Conservation (phyloP, 169 alveolate genomes). For the Eimeria falciformis region DNA sequence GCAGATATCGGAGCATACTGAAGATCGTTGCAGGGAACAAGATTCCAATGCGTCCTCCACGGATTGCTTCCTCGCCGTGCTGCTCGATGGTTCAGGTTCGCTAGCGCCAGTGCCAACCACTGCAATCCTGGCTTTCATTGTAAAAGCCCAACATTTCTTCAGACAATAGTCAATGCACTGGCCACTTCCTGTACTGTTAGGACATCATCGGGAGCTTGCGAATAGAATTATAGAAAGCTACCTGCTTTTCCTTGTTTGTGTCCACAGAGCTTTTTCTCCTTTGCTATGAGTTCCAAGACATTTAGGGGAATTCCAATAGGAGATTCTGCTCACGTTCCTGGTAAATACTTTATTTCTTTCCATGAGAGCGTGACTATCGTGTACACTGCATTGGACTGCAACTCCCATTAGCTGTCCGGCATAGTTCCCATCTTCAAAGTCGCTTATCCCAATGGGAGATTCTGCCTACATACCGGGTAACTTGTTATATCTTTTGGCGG, state of each 20-base stretch:
- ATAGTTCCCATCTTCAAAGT: no score
- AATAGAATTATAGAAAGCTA: no score
- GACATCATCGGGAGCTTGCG: no score
- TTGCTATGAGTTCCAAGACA: not conserved
- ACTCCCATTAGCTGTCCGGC: no score
- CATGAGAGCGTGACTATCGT: not conserved
- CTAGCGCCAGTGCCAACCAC: not conserved
- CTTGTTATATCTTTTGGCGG: no score
- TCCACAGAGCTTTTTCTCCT: not conserved
- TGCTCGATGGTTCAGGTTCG: conserved; percentile 14
- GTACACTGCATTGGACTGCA: no score
- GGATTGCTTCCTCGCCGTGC: not conserved
- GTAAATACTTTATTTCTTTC: not conserved
- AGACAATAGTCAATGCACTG: no score
- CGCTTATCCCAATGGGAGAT: no score
- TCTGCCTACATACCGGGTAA: no score
- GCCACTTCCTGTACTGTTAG: no score
- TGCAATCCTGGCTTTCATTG: not conserved
- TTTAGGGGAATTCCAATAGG: not conserved
- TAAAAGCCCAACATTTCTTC: not conserved
- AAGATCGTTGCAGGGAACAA: not conserved
- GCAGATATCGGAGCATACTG: not conserved
- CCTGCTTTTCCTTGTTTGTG: not conserved
- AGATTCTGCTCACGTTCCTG: not conserved
- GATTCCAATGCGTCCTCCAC: not conserved